These are phyloP conservation scores for Venturia oleaginea DNA, from an alignment of 2,329 filamentous ascomycete species.

Conservation along the genomic window DNA sequence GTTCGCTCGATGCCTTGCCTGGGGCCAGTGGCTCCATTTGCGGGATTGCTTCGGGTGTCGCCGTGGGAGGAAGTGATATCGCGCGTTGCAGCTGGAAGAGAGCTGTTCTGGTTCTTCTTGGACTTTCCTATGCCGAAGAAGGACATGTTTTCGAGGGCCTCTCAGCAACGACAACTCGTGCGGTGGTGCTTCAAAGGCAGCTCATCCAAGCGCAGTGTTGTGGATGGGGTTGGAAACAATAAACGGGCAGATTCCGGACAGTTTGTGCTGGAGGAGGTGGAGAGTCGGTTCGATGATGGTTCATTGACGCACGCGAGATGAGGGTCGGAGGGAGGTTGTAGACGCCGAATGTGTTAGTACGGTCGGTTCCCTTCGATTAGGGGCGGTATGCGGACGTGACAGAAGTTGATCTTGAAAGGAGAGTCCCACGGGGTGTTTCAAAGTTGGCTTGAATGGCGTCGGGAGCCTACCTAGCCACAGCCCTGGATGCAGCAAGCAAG, in stretches of 20 bases:
- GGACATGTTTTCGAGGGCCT: constrained; percentile 31
- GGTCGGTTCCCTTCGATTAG: not conserved
- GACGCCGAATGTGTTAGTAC: not conserved
- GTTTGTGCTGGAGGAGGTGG: not conserved
- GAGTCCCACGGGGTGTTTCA: constrained; percentile 3
- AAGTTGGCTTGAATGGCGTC: not conserved
- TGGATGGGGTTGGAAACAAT: not conserved
- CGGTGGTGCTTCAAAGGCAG: not conserved
- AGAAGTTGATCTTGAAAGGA: not conserved
- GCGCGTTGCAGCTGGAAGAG: constrained; percentile 45
- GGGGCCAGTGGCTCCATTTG: constrained; percentile 33
- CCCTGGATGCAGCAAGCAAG: too few relatives aligned
- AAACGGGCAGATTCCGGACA: not conserved
- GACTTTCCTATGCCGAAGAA: constrained; percentile 42
- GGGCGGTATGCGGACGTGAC: not conserved
- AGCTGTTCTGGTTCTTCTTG: constrained; percentile 28
- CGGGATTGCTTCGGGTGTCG: constrained; percentile 33
- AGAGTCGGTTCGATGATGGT: not conserved
- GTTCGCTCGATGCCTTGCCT: constrained; percentile 8
- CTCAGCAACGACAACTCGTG: constrained; percentile 5
- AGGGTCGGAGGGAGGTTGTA: not conserved
- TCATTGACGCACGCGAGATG: constrained; percentile 3
- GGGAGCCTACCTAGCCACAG: not conserved
- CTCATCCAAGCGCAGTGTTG: not conserved
- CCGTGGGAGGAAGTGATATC: constrained; percentile 49